Percentiles rank a stretch among this genome's conserved stretches.
Evolutionary conservation across 768 basidiomycete genomes (phyloP).

Genomic region (Tylopilus felleus): DNA sequence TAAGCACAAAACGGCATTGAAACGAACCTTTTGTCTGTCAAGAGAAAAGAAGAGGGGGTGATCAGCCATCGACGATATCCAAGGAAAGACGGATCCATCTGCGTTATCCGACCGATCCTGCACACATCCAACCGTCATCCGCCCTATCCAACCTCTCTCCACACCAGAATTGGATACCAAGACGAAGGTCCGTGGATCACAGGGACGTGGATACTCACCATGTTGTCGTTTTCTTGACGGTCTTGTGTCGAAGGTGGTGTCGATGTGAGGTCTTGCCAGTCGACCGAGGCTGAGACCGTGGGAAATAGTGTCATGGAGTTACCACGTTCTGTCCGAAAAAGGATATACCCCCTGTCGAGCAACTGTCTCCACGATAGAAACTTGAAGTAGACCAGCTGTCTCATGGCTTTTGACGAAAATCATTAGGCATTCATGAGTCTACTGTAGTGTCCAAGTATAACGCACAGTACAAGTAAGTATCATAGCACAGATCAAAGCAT

Average conservation of each 20-base stretch:
- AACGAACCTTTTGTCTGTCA: slow-evolving; percentile 80
- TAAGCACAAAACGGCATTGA: not conserved
- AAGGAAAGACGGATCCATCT: not conserved
- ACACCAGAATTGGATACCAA: not conserved
- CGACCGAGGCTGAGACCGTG: slow-evolving; percentile 21
- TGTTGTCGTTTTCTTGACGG: slow-evolving; percentile 39
- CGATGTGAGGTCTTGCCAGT: not conserved
- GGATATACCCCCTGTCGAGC: not conserved
- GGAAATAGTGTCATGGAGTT: slow-evolving; percentile 10
- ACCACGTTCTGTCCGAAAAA: not conserved
- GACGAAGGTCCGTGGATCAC: slow-evolving; percentile 5
- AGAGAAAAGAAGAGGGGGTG: slow-evolving; percentile 11
- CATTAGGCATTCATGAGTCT: no score
- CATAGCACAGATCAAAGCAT: not conserved
- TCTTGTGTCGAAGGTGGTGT: slow-evolving; percentile 20
- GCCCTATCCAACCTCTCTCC: slow-evolving; percentile 20
- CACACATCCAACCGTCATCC: slow-evolving; percentile 20
- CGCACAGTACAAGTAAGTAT: no score
- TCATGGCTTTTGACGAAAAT: no score
- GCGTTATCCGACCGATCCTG: slow-evolving; percentile 32
- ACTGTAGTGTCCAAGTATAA: no score
- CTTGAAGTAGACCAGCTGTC: no score
- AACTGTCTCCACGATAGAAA: no score
- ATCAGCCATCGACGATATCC: slow-evolving; percentile 14
- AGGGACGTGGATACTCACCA: slow-evolving; percentile 41